Base-by-base conservation (phyloP, 441 rosid genomes). In the Populus hybrid region DNA sequence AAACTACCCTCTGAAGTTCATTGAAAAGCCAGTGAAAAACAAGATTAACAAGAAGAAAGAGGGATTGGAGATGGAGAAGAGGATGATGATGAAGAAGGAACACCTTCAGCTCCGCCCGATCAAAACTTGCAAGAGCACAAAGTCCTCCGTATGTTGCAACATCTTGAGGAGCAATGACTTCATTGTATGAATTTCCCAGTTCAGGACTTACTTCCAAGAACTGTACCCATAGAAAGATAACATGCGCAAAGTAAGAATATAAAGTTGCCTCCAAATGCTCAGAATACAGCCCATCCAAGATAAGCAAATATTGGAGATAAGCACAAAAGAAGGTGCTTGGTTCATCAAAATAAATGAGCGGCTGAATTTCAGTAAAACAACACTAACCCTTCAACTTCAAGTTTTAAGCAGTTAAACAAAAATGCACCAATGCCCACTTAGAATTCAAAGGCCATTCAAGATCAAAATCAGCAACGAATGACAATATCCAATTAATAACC, bases 91-190 rank as follows among this genome's bases (percentile, higher is more conserved):
- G 75, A 76, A 63, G 57, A 14, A 46, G 6, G 18, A 14, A 79
- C 88, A 89, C 98, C 98, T 94, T 94, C 67, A 96, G 79, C 79
- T 96, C 98, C 26, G 96, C 72, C 78, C 98, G 90, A 79, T 96
- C 99, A 82, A 94, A 96, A 85, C 96, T 93, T 46, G 99, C 98
- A 83, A 96, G 93, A 5, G 98, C 99, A 81, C 98, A 94, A 68
- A 96, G 97, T 71, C 99, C 99, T 38, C 99, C 99, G 61, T 94
- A 96, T 9, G 95, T 94, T 35, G 99, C 98, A 83, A 94, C 91
- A 84, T 94, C 99, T 88, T 96, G 98, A 80, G 99, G 83, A 69
- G 99, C 99, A 89, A 96, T 92, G 64, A 94, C 98, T 78, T 94
- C 97, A 75, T 84, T 91, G 81, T 91, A 96, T 38, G 90, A 84